Evolutionary conservation across 2,329 filamentous ascomycete genomes (phyloP).

Genomic region (Coniochaeta ligniaria): DNA sequence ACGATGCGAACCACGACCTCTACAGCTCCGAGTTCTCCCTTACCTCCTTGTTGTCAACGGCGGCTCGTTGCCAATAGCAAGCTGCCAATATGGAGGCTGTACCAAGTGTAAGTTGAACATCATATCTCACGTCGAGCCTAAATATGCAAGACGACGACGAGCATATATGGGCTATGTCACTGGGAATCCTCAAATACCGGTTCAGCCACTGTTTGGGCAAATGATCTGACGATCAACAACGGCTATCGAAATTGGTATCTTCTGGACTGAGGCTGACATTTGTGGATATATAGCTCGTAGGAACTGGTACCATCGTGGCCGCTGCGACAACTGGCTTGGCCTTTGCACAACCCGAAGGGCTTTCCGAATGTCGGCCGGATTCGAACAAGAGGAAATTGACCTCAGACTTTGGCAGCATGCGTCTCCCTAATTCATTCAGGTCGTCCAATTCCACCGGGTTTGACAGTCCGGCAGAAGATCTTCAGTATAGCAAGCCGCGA

Average conservation of each 20-base stretch:
- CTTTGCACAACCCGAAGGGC: constrained; percentile 46
- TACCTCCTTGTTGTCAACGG: constrained; percentile 19
- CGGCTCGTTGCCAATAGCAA: constrained; percentile 20
- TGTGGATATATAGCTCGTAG: constrained; percentile 42
- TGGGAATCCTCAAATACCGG: neutral
- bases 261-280: neutral
- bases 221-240: neutral
- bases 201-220: no score
- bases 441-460: neutral
- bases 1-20: constrained; percentile 28
- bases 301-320: constrained; percentile 54
- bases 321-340: constrained; percentile 52
- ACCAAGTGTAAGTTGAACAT: constrained; percentile 35
- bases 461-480: constrained; percentile 19
- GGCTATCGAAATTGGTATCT: neutral
- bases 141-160: neutral
- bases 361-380: constrained; percentile 21
- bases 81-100: constrained; percentile 29
- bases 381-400: constrained; percentile 24
- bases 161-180: neutral
- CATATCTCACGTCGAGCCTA: neutral
- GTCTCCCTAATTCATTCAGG: constrained; percentile 19
- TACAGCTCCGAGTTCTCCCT: constrained; percentile 21
- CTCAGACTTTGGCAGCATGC: constrained; percentile 20
- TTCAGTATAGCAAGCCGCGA: constrained; percentile 12